Percentiles rank a stretch among this genome's conserved stretches.
phyloP scores from a whole-genome alignment of 2,329 filamentous ascomycete species.

The Ceratocystis harringtonii region DNA sequence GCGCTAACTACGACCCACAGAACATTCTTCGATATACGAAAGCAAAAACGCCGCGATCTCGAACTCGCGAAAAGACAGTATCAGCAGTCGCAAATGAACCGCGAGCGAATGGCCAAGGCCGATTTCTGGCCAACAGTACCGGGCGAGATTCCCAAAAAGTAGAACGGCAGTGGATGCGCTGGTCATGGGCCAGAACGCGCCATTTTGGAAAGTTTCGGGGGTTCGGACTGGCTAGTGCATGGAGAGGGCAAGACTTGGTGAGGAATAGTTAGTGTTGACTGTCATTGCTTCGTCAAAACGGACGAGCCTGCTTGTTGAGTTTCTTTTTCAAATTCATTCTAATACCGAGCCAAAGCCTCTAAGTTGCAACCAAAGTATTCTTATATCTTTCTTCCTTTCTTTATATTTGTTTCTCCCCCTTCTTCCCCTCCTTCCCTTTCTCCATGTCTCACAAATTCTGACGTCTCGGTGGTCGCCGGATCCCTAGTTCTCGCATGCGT shows the following conservation, averaged over 20 bases:
- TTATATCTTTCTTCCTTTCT: neutral
- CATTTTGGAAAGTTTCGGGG: neutral
- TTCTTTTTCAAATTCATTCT: conserved; percentile 6
- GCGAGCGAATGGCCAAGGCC: conserved; percentile 64
- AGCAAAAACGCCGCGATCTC: conserved; percentile 49
- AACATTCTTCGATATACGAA: conserved; percentile 70
- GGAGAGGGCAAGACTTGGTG: neutral
- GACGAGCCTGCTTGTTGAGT: neutral
- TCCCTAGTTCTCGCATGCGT: conserved; percentile 27
- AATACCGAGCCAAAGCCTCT: neutral
- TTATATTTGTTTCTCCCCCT: neutral
- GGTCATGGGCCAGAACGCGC: neutral
- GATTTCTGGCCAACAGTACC: conserved; percentile 76
- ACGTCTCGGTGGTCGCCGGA: conserved; percentile 39
- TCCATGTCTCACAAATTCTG: conserved; percentile 24
- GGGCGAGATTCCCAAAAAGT: conserved; percentile 27
- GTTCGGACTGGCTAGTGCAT: neutral
- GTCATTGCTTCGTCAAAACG: neutral
- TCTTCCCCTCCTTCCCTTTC: neutral
- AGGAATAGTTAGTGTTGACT: neutral
- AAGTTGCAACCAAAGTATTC: neutral
- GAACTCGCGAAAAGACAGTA: conserved; percentile 41
- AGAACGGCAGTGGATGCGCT: neutral
- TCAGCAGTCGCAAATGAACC: conserved; percentile 54
- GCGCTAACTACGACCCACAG: conserved; percentile 29